Percentiles rank a stretch among this genome's conserved stretches.
phyloP scores from a whole-genome alignment of 768 basidiomycete species.

The Sarcomyxa edulis region DNA sequence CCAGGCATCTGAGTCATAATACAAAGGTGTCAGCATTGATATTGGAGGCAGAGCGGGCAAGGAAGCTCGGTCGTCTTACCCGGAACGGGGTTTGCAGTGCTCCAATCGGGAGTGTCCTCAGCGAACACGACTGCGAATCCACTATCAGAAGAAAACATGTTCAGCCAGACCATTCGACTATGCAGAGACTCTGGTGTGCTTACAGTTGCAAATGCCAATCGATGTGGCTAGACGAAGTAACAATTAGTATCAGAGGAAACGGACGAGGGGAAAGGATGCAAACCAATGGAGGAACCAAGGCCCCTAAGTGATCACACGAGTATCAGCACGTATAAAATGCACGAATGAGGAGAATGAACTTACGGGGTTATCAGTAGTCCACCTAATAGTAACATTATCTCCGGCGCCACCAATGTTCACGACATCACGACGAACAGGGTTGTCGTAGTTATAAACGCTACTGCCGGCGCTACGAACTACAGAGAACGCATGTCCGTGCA shows the following conservation, averaged over 20 bases:
- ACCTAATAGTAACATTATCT: conserved; percentile 43
- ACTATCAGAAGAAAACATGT: too few species aligned
- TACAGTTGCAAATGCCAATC: conserved; percentile 46
- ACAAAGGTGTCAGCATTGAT: too few species aligned
- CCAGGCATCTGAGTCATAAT: too few species aligned
- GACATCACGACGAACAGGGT: conserved; percentile 54
- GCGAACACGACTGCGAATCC: conserved; percentile 23
- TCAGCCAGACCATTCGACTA: too few species aligned
- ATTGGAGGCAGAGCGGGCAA: too few species aligned
- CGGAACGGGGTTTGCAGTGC: conserved; percentile 7
- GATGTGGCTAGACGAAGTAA: conserved; percentile 33
- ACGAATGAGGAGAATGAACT: conserved; percentile 4
- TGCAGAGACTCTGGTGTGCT: too few species aligned
- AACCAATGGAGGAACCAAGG: too few species aligned
- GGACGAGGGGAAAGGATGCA: too few species aligned
- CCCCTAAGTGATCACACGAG: too few species aligned
- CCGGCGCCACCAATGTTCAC: conserved; percentile 20
- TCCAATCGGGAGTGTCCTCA: conserved; percentile 12
- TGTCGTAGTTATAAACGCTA: conserved; percentile 33
- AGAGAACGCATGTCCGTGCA: conserved; percentile 38
- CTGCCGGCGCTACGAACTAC: conserved; percentile 38
- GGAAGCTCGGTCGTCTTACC: too few species aligned
- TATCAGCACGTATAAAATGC: too few species aligned
- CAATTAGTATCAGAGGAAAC: neutral
- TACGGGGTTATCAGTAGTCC: conserved; percentile 44